Evolutionary conservation across 495 filamentous ascomycete species (phyloP).

Genomic region (Collariella sp.): DNA sequence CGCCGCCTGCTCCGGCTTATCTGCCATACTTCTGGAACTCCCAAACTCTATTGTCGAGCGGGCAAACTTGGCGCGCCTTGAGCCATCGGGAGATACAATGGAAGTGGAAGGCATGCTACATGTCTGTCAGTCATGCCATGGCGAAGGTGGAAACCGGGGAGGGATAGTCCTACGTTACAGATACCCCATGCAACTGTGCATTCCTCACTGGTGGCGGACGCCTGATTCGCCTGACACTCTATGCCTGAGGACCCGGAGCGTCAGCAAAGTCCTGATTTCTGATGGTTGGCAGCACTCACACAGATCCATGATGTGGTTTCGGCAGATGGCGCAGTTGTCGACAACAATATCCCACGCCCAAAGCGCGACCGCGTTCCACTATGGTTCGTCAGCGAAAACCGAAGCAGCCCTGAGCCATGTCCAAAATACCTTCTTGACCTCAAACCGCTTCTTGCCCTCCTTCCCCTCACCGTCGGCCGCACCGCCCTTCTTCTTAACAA

Average conservation of each 20-base stretch:
- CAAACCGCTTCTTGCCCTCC: constrained; percentile 86
- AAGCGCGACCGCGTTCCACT: constrained; percentile 99
- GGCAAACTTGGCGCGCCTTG: constrained; percentile 98
- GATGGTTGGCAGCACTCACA: constrained; percentile 47
- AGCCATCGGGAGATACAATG: constrained; percentile 99
- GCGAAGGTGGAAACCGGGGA: background rate
- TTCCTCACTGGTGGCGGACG: constrained; percentile 92
- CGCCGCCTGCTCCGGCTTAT: constrained; percentile 19
- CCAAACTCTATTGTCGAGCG: constrained; percentile 97
- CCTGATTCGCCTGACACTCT: constrained; percentile 99
- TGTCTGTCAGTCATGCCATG: constrained; percentile 9
- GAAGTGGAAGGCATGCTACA: constrained; percentile 97
- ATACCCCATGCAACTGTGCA: constrained; percentile 99
- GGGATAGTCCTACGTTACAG: constrained; percentile 68
- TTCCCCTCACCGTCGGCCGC: constrained; percentile 45
- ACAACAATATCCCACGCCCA: constrained; percentile 99
- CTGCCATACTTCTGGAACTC: constrained; percentile 98
- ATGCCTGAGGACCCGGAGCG: constrained; percentile 54
- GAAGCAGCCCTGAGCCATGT: constrained; percentile 1
- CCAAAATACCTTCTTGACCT: constrained; percentile 84
- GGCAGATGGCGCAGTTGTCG: constrained; percentile 98
- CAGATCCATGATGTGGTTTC: constrained; percentile 99
- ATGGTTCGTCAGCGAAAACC: constrained; percentile 14
- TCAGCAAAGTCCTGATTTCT: background rate
- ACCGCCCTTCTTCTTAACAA: constrained; percentile 50